phyloP scores from a whole-genome alignment of 495 filamentous ascomycete genomes.

The Rhizodiscina lignyota region DNA sequence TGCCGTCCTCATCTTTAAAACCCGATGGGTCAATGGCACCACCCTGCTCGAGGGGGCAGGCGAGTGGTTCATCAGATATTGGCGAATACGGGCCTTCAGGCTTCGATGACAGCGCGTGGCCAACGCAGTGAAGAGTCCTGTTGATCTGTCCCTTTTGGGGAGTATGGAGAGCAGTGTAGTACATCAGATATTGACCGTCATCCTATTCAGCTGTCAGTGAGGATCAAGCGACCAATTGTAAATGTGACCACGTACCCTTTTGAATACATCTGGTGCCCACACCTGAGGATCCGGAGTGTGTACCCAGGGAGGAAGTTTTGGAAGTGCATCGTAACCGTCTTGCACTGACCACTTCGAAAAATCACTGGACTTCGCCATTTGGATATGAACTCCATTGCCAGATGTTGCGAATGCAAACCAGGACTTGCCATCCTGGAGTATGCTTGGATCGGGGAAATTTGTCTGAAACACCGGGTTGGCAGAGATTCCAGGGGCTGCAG shows the following conservation, averaged over 20 bases:
- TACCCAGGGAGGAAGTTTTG: background rate
- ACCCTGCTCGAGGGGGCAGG: slow-evolving; percentile 22
- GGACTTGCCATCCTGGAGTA: background rate
- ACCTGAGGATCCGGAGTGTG: background rate
- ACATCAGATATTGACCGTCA: background rate
- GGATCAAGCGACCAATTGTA: background rate
- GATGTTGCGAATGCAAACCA: background rate
- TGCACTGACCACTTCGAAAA: background rate
- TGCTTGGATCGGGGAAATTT: background rate
- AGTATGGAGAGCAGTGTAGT: background rate
- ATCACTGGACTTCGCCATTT: background rate
- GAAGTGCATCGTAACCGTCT: background rate
- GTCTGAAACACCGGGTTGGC: background rate
- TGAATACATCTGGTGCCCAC: background rate
- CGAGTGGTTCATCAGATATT: slow-evolving; percentile 12
- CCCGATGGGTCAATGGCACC: slow-evolving; percentile 26
- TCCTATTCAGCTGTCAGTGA: background rate
- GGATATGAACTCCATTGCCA: background rate
- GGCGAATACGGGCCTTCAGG: background rate
- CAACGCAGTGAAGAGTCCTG: background rate
- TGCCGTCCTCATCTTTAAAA: slow-evolving; percentile 18
- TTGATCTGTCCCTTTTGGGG: background rate
- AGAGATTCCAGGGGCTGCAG: background rate
- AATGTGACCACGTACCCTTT: background rate
- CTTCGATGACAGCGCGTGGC: background rate